Evolutionary conservation across 352 stramenopile genomes (phyloP).

Genomic region (Globisporangium carolinianum): DNA sequence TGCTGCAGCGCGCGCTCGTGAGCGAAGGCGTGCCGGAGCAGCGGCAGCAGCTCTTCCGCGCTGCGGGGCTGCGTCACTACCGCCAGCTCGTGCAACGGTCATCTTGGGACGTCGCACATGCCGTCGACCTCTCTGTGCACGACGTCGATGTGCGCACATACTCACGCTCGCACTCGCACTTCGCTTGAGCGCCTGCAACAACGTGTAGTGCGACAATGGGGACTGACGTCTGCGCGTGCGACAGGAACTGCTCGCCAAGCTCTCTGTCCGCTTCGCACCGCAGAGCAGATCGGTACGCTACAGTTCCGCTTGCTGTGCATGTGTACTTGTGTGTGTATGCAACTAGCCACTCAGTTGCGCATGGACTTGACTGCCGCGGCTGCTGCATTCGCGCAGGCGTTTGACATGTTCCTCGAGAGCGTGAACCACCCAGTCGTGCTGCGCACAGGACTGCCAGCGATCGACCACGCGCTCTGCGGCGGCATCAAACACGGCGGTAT

Average conservation of each 20-base stretch:
- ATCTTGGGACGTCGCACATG: constrained; percentile 56
- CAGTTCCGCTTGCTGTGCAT: background rate
- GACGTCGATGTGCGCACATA: constrained; percentile 33
- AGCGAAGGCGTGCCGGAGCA: constrained; percentile 46
- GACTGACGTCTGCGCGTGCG: background rate
- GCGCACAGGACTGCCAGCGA: constrained; percentile 44
- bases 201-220: too few species aligned
- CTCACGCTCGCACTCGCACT: background rate
- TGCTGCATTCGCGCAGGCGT: constrained; percentile 27
- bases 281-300: constrained; percentile 27
- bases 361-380: background rate
- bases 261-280: constrained; percentile 51
- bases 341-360: background rate
- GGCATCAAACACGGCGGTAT: constrained; percentile 48
- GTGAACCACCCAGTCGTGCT: constrained; percentile 58
- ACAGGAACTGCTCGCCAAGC: constrained; percentile 44
- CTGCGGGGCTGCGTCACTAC: constrained; percentile 43
- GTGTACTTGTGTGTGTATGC: background rate
- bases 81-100: constrained; percentile 47
- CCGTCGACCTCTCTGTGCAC: constrained; percentile 53
- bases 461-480: constrained; percentile 61
- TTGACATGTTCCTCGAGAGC: constrained; percentile 74
- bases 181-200: background rate
- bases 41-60: constrained; percentile 31
- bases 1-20: constrained; percentile 55